Evolutionary conservation across 2,329 filamentous ascomycete species (phyloP).

Genomic region (Aschersonia sp.): DNA sequence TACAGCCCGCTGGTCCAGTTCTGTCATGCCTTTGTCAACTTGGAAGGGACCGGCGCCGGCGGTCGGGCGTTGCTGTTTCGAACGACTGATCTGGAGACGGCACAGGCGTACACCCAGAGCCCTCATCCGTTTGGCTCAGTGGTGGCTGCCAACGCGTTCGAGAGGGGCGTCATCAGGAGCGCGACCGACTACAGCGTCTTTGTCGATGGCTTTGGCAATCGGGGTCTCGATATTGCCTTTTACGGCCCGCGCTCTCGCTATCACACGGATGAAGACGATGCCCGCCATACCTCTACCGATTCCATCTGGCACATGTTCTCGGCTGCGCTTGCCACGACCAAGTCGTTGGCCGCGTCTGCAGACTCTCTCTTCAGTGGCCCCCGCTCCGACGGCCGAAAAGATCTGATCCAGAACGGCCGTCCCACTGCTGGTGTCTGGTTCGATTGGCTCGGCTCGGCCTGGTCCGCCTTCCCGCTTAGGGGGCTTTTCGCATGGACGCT

Average conservation of each 20-base stretch:
- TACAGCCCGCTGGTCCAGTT: conserved; percentile 70
- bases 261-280: conserved; percentile 81
- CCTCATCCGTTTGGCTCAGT: conserved; percentile 73
- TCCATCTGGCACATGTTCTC: conserved; percentile 94
- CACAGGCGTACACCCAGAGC: conserved; percentile 57
- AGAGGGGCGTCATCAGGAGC: conserved; percentile 62
- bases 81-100: conserved; percentile 75
- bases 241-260: conserved; percentile 76
- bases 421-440: conserved; percentile 77
- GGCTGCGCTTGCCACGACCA: conserved; percentile 59
- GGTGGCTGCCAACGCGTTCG: conserved; percentile 71
- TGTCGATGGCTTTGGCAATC: conserved; percentile 59
- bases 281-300: conserved; percentile 54
- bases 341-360: conserved; percentile 54
- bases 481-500: conserved; percentile 83
- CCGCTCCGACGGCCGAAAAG: conserved; percentile 36
- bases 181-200: conserved; percentile 86
- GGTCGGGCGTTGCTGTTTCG: conserved; percentile 79
- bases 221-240: conserved; percentile 86
- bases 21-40: conserved; percentile 78
- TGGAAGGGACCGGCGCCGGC: conserved; percentile 88
- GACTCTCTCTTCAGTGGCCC: conserved; percentile 48
- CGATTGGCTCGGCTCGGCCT: conserved; percentile 68
- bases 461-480: conserved; percentile 65
- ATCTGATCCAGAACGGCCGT: conserved; percentile 50